phyloP scores from a whole-genome alignment of 1,284 basidiomycete species.

The Tilletiopsis washingtonensis region DNA sequence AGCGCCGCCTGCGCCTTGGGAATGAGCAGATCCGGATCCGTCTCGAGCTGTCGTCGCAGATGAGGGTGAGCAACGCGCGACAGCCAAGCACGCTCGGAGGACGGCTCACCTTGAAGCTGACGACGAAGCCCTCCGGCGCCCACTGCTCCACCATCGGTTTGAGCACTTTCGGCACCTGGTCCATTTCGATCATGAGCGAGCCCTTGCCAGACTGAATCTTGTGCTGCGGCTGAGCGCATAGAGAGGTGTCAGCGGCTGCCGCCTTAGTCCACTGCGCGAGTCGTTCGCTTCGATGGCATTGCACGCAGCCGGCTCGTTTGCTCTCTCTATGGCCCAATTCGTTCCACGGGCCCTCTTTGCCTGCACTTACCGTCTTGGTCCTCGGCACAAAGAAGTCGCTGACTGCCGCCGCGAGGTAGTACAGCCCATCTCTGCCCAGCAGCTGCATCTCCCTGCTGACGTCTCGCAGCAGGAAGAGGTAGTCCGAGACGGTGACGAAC shows the following conservation, averaged over 20 bases:
- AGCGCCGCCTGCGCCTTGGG: constrained; percentile 84
- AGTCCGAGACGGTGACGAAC: constrained; percentile 93
- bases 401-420: constrained; percentile 94
- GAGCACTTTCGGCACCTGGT: constrained; percentile 93
- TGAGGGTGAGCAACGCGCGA: background rate
- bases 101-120: constrained; percentile 80
- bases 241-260: background rate
- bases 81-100: background rate
- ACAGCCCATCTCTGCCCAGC: constrained; percentile 69
- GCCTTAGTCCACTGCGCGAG: background rate
- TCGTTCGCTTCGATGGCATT: too few relatives aligned
- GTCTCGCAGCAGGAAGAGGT: constrained; percentile 81
- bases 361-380: constrained; percentile 5
- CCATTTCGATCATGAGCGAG: constrained; percentile 89
- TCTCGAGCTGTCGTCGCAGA: constrained; percentile 66
- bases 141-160: constrained; percentile 88
- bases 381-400: constrained; percentile 72
- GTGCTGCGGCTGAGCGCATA: constrained; percentile 88
- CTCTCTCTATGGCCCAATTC: too few relatives aligned
- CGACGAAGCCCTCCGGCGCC: constrained; percentile 82
- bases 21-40: constrained; percentile 70
- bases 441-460: constrained; percentile 59
- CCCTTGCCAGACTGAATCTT: constrained; percentile 91
- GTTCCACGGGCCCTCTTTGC: background rate
- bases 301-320: too few relatives aligned